Conservation (phyloP, 805 yeast genomes). For the Metschnikowia chrysomelidarum region DNA sequence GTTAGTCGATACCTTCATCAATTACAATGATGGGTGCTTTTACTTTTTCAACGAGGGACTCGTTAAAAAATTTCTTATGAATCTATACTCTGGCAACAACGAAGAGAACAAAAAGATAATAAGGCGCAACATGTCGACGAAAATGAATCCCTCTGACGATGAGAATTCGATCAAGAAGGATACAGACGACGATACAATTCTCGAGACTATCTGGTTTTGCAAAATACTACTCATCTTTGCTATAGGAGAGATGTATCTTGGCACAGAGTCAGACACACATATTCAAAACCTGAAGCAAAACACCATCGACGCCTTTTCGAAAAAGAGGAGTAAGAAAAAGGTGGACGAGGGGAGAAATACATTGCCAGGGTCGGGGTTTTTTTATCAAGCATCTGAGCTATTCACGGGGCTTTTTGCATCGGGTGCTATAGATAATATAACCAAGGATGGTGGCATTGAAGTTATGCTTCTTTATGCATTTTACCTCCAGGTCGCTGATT, state of each 20-base stretch:
- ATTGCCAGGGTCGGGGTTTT: conserved; percentile 76
- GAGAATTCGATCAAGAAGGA: conserved; percentile 44
- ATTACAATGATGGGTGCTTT: conserved; percentile 81
- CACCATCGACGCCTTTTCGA: conserved; percentile 16
- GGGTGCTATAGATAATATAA: conserved; percentile 75
- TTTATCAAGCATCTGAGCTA: conserved; percentile 74
- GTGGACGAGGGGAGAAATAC: conserved; percentile 32
- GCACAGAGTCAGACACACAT: conserved; percentile 65
- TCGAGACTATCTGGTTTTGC: conserved; percentile 81
- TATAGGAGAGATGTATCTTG: conserved; percentile 79
- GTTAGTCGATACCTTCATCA: conserved; percentile 71
- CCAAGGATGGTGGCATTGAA: conserved; percentile 78
- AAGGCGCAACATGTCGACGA: conserved; percentile 30
- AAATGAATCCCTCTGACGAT: conserved; percentile 28
- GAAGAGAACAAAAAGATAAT: conserved; percentile 38
- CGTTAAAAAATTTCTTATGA: conserved; percentile 62
- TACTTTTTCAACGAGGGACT: conserved; percentile 82
- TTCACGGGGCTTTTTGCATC: conserved; percentile 75
- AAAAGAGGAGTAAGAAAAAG: conserved; percentile 19
- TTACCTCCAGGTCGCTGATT: conserved; percentile 79
- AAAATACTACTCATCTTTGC: conserved; percentile 72
- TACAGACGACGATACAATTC: conserved; percentile 52
- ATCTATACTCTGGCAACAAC: conserved; percentile 55
- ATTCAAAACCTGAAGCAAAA: conserved; percentile 40
- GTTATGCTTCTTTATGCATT: conserved; percentile 73